These are phyloP conservation scores for Begonia masoniana DNA, from an alignment of 306 rosid genomes.

Conservation along the genomic window DNA sequence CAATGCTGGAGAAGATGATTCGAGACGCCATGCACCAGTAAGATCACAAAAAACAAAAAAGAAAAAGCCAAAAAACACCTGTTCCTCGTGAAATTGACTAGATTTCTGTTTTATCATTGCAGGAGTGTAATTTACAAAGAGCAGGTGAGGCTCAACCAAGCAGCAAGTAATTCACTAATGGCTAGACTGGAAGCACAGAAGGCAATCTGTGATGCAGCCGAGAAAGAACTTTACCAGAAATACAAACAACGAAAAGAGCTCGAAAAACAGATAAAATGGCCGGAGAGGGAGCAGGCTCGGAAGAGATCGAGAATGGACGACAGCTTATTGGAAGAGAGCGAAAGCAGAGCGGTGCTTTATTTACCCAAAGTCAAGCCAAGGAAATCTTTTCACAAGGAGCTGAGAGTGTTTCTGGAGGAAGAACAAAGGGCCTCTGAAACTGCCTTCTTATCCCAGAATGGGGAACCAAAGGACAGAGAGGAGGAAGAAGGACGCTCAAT, in stretches of 20 bases:
- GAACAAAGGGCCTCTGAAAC: slow-evolving; percentile 58
- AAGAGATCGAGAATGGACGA: slow-evolving; percentile 76
- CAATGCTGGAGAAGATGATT: slow-evolving; percentile 90
- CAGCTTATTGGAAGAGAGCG: slow-evolving; percentile 34
- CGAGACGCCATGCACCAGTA: slow-evolving; percentile 98
- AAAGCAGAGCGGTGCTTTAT: slow-evolving; percentile 25
- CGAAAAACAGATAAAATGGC: slow-evolving; percentile 56
- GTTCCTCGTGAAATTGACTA: background rate
- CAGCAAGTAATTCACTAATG: slow-evolving; percentile 74
- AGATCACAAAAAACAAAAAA: slow-evolving; percentile 11
- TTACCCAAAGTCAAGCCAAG: slow-evolving; percentile 45
- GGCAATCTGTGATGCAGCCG: slow-evolving; percentile 63
- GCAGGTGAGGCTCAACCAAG: slow-evolving; percentile 89
- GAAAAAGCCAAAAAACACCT: background rate
- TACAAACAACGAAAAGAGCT: slow-evolving; percentile 61
- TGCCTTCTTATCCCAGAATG: slow-evolving; percentile 27
- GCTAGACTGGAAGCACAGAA: slow-evolving; percentile 95
- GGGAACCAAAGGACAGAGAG: slow-evolving; percentile 2
- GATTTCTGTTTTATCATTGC: slow-evolving; percentile 13
- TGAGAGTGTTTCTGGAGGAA: slow-evolving; percentile 75
- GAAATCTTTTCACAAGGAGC: slow-evolving; percentile 70
- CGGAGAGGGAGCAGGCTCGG: slow-evolving; percentile 68
- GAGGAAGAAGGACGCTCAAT: slow-evolving; percentile 40
- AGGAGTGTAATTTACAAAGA: slow-evolving; percentile 95
- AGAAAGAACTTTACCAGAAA: slow-evolving; percentile 77